Evolutionary conservation across 2,329 filamentous ascomycete species (phyloP).

Genomic region (Diplodia sapinea): DNA sequence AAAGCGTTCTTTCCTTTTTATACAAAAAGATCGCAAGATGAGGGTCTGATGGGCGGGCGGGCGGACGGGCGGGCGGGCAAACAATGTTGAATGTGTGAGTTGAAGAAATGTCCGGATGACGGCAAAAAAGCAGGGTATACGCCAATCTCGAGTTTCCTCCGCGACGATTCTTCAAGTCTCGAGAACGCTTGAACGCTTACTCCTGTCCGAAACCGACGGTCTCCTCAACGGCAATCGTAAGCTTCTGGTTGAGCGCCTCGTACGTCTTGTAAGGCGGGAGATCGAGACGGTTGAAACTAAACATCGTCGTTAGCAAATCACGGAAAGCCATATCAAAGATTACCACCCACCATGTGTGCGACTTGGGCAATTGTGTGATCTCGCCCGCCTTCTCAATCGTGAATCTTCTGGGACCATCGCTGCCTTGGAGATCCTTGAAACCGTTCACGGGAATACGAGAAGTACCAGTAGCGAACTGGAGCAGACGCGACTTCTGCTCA

Average conservation of each 20-base stretch:
- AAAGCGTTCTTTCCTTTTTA: conserved; percentile 15
- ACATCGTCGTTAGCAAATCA: conserved; percentile 31
- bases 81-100: conserved; percentile 15
- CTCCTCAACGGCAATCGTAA: conserved; percentile 97
- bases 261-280: conserved; percentile 89
- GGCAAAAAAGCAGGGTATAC: conserved; percentile 18
- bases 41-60: not conserved
- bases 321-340: conserved; percentile 7
- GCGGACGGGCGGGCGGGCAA: not conserved
- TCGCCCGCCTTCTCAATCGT: conserved; percentile 99
- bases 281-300: conserved; percentile 95
- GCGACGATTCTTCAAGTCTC: conserved; percentile 5
- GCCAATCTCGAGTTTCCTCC: conserved; percentile 10
- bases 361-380: conserved; percentile 87
- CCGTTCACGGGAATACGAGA: conserved; percentile 98
- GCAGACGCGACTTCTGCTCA: conserved; percentile 92
- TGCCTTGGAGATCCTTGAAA: conserved; percentile 98
- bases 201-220: conserved; percentile 99
- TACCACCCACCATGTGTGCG: conserved; percentile 86
- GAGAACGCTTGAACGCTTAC: conserved; percentile 55
- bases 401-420: conserved; percentile 91
- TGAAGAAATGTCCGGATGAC: conserved; percentile 6
- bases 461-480: conserved; percentile 97
- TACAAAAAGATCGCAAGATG: conserved; percentile 3
- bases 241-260: conserved; percentile 83